Conservation (phyloP, 768 basidiomycete genomes). For the Guyanaporus albipodus region DNA sequence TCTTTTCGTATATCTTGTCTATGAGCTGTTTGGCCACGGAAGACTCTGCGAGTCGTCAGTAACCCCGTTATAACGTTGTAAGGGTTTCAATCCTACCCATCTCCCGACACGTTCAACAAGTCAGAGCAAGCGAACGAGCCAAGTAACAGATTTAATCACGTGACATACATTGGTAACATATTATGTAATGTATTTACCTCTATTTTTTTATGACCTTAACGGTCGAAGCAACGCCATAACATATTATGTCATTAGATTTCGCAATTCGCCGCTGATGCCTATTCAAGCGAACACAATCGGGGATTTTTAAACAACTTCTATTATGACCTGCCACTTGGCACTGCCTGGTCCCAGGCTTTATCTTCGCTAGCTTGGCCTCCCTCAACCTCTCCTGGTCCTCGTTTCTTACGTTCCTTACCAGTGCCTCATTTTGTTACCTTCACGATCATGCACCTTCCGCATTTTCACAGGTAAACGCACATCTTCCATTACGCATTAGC, state of each 20-base stretch:
- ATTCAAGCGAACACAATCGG: too few species aligned
- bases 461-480: constrained; percentile 8
- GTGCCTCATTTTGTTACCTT: too few species aligned
- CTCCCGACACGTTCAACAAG: not conserved
- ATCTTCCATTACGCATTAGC: not conserved
- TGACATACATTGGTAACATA: not conserved
- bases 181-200: not conserved
- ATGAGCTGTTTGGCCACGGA: constrained; percentile 76
- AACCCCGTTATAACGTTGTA: not conserved
- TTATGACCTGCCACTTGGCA: too few species aligned
- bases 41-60: constrained; percentile 45
- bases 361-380: too few species aligned
- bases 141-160: too few species aligned
- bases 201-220: not conserved
- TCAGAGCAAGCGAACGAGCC: too few species aligned
- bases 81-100: constrained; percentile 19
- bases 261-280: too few species aligned
- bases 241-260: too few species aligned
- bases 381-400: too few species aligned
- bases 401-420: not conserved
- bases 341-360: too few species aligned
- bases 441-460: constrained; percentile 11
- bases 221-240: not conserved
- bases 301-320: too few species aligned
- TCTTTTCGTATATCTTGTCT: constrained; percentile 95